Percentiles rank a stretch among this genome's conserved stretches.
These are phyloP conservation scores for Cytidiella melzeri DNA, from an alignment of 768 basidiomycete genomes.

Conservation along the genomic window DNA sequence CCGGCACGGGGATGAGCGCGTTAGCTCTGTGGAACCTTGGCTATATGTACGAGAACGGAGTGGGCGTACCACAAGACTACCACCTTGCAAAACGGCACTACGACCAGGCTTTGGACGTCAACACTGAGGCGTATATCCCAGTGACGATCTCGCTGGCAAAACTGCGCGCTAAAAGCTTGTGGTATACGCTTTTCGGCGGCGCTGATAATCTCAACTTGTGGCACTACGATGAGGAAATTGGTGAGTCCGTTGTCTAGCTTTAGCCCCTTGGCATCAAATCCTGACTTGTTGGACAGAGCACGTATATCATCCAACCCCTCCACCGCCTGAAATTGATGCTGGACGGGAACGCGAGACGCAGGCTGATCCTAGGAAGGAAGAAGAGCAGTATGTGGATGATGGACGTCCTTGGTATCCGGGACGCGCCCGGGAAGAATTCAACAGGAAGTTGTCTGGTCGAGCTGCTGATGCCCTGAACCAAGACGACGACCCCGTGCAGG, in stretches of 20 bases:
- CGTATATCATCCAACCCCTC: not conserved
- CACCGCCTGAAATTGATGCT: conserved; percentile 16
- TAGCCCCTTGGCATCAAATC: not conserved
- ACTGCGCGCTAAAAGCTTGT: conserved; percentile 77
- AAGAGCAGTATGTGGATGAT: conserved; percentile 27
- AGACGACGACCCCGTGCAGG: conserved; percentile 73
- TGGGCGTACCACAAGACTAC: conserved; percentile 93
- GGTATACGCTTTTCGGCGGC: conserved; percentile 62
- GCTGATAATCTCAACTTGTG: conserved; percentile 63
- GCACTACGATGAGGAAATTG: conserved; percentile 49
- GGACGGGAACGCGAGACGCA: conserved; percentile 1
- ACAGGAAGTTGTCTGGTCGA: conserved; percentile 43
- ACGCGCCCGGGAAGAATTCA: conserved; percentile 76
- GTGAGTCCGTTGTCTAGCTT: conserved; percentile 16
- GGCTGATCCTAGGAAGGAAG: conserved; percentile 18
- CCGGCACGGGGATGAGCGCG: conserved; percentile 87
- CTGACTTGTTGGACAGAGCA: not conserved
- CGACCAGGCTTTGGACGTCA: conserved; percentile 83
- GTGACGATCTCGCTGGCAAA: conserved; percentile 77
- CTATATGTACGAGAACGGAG: conserved; percentile 98
- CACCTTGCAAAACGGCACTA: conserved; percentile 96
- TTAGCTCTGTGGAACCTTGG: conserved; percentile 98
- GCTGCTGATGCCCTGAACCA: conserved; percentile 23
- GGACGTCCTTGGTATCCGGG: conserved; percentile 79
- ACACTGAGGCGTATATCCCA: conserved; percentile 84